phyloP scores from a whole-genome alignment of 1,139 yeast species.

The Kluyveromyces sp. region DNA sequence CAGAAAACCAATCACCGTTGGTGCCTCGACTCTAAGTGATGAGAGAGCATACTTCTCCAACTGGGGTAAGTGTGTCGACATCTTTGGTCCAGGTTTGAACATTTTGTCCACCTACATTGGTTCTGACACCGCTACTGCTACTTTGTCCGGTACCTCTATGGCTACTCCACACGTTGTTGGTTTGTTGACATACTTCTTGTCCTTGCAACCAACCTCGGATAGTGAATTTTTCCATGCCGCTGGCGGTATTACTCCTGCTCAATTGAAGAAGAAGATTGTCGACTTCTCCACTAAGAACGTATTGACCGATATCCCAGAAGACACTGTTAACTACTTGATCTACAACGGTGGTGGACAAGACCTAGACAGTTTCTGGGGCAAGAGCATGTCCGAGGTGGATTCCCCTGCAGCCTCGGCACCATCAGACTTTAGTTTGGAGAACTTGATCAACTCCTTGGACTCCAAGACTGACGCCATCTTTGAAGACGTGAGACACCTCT shows the following conservation, averaged over 20 bases:
- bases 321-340: constrained; percentile 82
- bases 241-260: constrained; percentile 68
- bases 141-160: constrained; percentile 97
- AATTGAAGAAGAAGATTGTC: constrained; percentile 81
- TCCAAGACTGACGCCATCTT: constrained; percentile 18
- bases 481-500: constrained; percentile 19
- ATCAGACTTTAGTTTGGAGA: constrained; percentile 10
- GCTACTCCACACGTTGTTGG: constrained; percentile 98
- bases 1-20: constrained; percentile 69
- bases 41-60: constrained; percentile 74
- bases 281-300: constrained; percentile 67
- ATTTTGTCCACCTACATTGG: constrained; percentile 83
- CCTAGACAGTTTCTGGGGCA: constrained; percentile 63
- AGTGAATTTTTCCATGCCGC: constrained; percentile 63
- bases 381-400: constrained; percentile 3
- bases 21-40: constrained; percentile 72
- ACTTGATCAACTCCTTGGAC: constrained; percentile 13
- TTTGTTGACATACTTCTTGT: constrained; percentile 76
- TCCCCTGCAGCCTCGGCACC: neutral
- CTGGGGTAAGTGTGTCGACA: constrained; percentile 78
- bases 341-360: constrained; percentile 91
- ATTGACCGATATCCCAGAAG: constrained; percentile 65
- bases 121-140: constrained; percentile 73
- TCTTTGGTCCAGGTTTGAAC: constrained; percentile 80
- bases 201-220: constrained; percentile 79